These are phyloP conservation scores for Colletotrichum sp. DNA, from an alignment of 2,329 filamentous ascomycete species.

Conservation along the genomic window DNA sequence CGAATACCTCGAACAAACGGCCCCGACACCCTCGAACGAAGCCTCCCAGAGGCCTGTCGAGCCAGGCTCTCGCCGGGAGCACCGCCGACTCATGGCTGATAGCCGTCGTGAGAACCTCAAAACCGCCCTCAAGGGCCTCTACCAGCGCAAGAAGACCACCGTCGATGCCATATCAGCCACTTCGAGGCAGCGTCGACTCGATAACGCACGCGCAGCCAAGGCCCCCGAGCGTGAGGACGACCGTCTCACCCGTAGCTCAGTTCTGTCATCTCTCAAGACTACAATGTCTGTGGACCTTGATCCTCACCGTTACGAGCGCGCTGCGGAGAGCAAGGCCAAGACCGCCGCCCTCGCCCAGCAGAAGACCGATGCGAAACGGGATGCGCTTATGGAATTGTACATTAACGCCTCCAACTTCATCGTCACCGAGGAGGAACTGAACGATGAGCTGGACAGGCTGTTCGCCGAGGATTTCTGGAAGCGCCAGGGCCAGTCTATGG, in stretches of 20 bases:
- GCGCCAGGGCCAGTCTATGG: conserved; percentile 39
- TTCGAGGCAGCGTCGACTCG: conserved; percentile 45
- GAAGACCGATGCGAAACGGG: conserved; percentile 65
- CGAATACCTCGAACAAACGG: conserved; percentile 65
- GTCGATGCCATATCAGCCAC: conserved; percentile 47
- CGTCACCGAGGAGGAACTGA: conserved; percentile 78
- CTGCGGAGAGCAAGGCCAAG: conserved; percentile 43
- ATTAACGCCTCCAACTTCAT: conserved; percentile 90
- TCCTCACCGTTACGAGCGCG: conserved; percentile 63
- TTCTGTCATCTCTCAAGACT: conserved; percentile 56
- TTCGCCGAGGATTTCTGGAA: conserved; percentile 71
- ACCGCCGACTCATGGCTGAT: conserved; percentile 77
- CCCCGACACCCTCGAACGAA: conserved; percentile 55
- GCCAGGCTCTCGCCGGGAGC: conserved; percentile 47
- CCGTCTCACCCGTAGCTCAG: conserved; percentile 72
- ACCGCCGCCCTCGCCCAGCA: conserved; percentile 48
- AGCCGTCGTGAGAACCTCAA: conserved; percentile 74
- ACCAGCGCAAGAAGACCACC: conserved; percentile 62
- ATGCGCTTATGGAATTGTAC: conserved; percentile 86
- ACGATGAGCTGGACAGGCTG: conserved; percentile 73
- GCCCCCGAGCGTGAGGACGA: conserved; percentile 79
- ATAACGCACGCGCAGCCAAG: conserved; percentile 53
- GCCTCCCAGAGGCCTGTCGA: conserved; percentile 39
- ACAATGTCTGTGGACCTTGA: conserved; percentile 63
- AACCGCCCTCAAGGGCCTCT: conserved; percentile 73